Evolutionary conservation across 139 green algal species (phyloP).

Genomic region (Raphidocelis subcapitata): DNA sequence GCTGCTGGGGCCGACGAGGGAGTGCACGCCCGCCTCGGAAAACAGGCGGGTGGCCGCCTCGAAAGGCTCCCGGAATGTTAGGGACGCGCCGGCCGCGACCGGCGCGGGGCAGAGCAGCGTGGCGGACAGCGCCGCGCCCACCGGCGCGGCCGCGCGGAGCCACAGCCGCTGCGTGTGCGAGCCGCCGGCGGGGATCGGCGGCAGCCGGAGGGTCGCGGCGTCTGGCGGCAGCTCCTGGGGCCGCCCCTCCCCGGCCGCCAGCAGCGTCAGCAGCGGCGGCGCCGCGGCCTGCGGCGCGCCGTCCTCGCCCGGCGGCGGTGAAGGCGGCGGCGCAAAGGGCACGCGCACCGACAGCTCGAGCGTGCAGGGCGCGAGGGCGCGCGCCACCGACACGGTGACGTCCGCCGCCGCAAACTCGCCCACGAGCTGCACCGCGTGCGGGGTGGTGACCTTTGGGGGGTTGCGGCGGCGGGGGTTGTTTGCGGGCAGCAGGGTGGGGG

Average conservation of each 20-base stretch:
- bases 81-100: slow-evolving; percentile 3
- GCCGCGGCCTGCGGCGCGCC: background rate
- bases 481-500: no score
- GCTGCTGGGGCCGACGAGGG: slow-evolving; percentile 6
- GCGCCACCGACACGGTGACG: background rate
- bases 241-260: slow-evolving; percentile 17
- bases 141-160: slow-evolving; percentile 18
- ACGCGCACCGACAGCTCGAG: slow-evolving; percentile 14
- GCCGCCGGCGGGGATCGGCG: slow-evolving; percentile 3
- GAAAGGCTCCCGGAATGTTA: slow-evolving; percentile 41
- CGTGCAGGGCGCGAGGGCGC: background rate
- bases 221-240: slow-evolving; percentile 15
- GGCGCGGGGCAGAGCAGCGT: slow-evolving; percentile 40
- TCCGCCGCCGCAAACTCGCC: slow-evolving; percentile 10
- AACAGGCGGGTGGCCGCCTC: slow-evolving; percentile 29
- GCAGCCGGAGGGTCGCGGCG: slow-evolving; percentile 18
- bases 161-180: slow-evolving; percentile 30
- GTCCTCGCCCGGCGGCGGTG: no score
- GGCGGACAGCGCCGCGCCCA: slow-evolving; percentile 16
- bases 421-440: slow-evolving; percentile 2
- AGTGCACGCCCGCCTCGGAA: slow-evolving; percentile 39
- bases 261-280: background rate
- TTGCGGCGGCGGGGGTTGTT: no score
- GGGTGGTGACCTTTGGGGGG: no score
- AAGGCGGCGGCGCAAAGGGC: no score